Evolutionary conservation across 768 basidiomycete genomes (phyloP), one percentile per base, ranked within the genome.

Genomic region (Sporobolomyces roseus): DNA sequence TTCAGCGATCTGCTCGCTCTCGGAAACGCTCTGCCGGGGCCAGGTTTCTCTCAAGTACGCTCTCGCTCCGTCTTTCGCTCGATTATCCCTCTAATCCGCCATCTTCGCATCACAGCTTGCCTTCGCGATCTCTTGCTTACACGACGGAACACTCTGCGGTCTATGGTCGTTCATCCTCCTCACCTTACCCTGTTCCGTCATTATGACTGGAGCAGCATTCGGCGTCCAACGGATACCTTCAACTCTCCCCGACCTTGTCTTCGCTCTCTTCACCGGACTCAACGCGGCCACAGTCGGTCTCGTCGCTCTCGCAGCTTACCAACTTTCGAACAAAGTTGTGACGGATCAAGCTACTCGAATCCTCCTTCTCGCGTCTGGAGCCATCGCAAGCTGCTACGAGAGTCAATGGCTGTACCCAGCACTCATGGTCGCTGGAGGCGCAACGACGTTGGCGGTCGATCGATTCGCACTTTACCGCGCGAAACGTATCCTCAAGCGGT

Each of bases 201-300:
- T 79, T 4, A 84, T 85, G 83, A 82, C 80, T 32, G 80, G 76
- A 25, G 74, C 84, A 9, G 80, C 80, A 1, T 76, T 83, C 2
- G 84, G 80, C 21, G 80, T 85, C 10, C 77, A 78, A 46, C 77
- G 73, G 9, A 80, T 85, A n/a, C 78, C 79, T 30, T 78, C 79
- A 30, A 76, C 70, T 4, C 80, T 85, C 3, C 84, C 84, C 4
- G 73, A 74, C 4, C 78, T 81, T 25, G 83, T 81, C 23, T 82
- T 83, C 62, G 82, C 82, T 19, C 76, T 84, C 16, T 78, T 85
- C 13, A 82, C 83, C 0, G 84, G 84, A 3, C 74, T 85, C 25
- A 85, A 85, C 70, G 82, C 83, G 2, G 80, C 84, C 4, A 83
- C 83, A 0, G 84, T 85, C 6, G 84, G 84, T 0, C 75, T 85